A percentile compares a stretch with the other conserved stretches of the same genome.
Evolutionary conservation across 345 rosid species (phyloP).

Genomic region (Eucalyptus pauciflora): DNA sequence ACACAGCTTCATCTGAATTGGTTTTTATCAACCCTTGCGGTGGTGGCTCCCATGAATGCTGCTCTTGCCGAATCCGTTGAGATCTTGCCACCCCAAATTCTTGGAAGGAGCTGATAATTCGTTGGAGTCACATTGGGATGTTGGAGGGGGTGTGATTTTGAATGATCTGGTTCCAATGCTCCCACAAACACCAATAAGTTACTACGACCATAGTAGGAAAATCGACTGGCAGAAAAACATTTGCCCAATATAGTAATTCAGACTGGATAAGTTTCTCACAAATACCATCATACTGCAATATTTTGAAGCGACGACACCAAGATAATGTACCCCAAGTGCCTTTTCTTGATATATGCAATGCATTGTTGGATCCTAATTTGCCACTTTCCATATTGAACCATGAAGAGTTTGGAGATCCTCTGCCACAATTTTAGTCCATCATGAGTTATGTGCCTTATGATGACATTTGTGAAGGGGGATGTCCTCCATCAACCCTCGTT

Average conservation of each 20-base stretch:
- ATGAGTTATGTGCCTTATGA: slow-evolving; percentile 67
- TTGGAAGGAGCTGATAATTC: background rate
- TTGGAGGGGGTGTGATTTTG: background rate
- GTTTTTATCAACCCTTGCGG: background rate
- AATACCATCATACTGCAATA: too few species aligned
- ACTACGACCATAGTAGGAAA: too few species aligned
- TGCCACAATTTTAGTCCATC: slow-evolving; percentile 38
- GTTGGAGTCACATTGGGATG: background rate
- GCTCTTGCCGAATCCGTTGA: background rate
- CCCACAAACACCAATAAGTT: background rate
- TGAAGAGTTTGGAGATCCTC: slow-evolving; percentile 90
- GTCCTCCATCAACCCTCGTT: slow-evolving; percentile 64
- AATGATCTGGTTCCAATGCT: background rate
- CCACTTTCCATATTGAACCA: slow-evolving; percentile 76
- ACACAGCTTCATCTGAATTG: background rate
- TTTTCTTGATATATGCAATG: slow-evolving; percentile 68
- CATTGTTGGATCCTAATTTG: slow-evolving; percentile 39
- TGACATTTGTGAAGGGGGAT: slow-evolving; percentile 44
- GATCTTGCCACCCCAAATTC: background rate
- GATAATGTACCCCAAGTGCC: slow-evolving; percentile 40
- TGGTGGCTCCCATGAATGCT: background rate
- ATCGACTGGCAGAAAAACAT: too few species aligned
- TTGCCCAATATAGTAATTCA: too few species aligned
- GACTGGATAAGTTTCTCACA: too few species aligned
- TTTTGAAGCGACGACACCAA: background rate